A percentile compares a stretch with the other conserved stretches of the same genome.
Conservation (phyloP, 1,139 yeast species). For the Yamadazyma spencermartinsiae region DNA sequence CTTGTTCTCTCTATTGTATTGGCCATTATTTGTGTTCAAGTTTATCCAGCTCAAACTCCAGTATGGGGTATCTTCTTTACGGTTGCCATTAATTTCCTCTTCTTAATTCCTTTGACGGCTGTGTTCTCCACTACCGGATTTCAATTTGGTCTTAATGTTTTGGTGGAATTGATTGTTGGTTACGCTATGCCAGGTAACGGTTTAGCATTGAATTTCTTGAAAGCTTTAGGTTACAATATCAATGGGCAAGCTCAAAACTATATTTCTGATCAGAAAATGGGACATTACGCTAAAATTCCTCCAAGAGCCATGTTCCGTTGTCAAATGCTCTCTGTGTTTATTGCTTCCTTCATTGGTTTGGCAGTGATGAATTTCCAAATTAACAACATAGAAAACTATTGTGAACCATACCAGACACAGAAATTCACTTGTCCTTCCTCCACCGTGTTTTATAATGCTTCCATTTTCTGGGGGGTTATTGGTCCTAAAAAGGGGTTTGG, state of each 20-base stretch:
- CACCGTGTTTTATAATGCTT: slow-evolving; percentile 52
- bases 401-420: slow-evolving; percentile 39
- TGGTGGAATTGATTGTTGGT: slow-evolving; percentile 62
- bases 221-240: slow-evolving; percentile 60
- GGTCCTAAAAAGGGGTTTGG: slow-evolving; percentile 61
- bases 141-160: slow-evolving; percentile 54
- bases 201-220: slow-evolving; percentile 56
- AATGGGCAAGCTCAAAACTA: slow-evolving; percentile 63
- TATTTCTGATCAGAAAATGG: slow-evolving; percentile 56
- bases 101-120: slow-evolving; percentile 56
- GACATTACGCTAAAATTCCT: slow-evolving; percentile 60
- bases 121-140: slow-evolving; percentile 56
- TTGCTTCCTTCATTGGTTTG: slow-evolving; percentile 48
- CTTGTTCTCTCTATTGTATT: slow-evolving; percentile 49
- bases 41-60: slow-evolving; percentile 51
- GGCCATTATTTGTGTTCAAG: slow-evolving; percentile 49
- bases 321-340: slow-evolving; percentile 47
- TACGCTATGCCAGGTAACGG: slow-evolving; percentile 67
- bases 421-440: slow-evolving; percentile 53
- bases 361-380: slow-evolving; percentile 58
- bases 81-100: slow-evolving; percentile 52
- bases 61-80: slow-evolving; percentile 62
- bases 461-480: slow-evolving; percentile 66
- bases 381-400: slow-evolving; percentile 42
- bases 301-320: slow-evolving; percentile 63